Conservation (phyloP, 768 basidiomycete genomes). For the Lactifluus rugatus region DNA sequence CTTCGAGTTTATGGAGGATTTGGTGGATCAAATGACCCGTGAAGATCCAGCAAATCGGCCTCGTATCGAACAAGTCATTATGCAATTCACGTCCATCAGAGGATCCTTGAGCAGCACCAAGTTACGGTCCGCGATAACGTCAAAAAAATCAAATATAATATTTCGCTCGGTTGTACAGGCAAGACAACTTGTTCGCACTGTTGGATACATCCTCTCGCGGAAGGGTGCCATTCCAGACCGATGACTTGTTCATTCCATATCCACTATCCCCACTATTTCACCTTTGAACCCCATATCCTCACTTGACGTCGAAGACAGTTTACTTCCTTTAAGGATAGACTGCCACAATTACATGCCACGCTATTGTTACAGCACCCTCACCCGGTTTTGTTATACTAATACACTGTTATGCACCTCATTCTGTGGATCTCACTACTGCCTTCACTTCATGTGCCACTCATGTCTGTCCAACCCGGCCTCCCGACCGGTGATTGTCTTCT, state of each 20-base stretch:
- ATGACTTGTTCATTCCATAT: neutral
- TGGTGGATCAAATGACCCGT: constrained; percentile 24
- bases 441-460: too few species aligned
- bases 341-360: too few species aligned
- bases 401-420: too few species aligned
- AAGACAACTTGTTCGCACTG: neutral
- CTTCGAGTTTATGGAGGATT: constrained; percentile 22
- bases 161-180: neutral
- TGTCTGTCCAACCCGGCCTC: too few species aligned
- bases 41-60: constrained; percentile 24
- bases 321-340: too few species aligned
- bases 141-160: neutral
- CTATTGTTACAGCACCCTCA: too few species aligned
- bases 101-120: neutral
- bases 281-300: neutral
- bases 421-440: too few species aligned
- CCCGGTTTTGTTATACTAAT: too few species aligned
- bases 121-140: constrained; percentile 7
- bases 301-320: neutral
- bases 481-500: too few species aligned
- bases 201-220: neutral
- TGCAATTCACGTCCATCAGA: neutral
- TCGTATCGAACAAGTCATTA: constrained; percentile 16
- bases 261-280: neutral
- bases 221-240: constrained; percentile 2